phyloP scores from a whole-genome alignment of 495 filamentous ascomycete genomes.

The Daldinia loculata region DNA sequence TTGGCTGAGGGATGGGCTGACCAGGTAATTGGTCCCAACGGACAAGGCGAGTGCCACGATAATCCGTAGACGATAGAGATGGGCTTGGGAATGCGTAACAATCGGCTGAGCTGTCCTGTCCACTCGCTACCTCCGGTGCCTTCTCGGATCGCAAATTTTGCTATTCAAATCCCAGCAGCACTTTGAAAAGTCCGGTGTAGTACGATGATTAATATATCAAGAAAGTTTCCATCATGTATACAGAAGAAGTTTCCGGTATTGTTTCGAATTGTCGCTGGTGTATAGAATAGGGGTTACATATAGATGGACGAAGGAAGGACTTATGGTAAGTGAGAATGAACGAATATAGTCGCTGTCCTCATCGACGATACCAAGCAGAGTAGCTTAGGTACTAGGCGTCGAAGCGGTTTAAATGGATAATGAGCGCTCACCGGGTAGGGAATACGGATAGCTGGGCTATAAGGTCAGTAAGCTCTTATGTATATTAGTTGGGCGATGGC shows the following conservation, averaged over 20 bases:
- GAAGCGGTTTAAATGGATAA: slow-evolving; percentile 6
- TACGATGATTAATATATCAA: slow-evolving; percentile 1
- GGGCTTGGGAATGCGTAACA: slow-evolving; percentile 1
- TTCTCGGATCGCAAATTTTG: not conserved
- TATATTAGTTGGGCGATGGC: slow-evolving; percentile 32
- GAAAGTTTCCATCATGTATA: slow-evolving; percentile 8
- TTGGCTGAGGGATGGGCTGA: not conserved
- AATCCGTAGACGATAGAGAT: slow-evolving; percentile 26
- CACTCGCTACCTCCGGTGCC: slow-evolving; percentile 6
- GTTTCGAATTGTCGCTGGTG: not conserved
- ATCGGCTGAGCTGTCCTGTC: not conserved
- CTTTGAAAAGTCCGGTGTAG: not conserved
- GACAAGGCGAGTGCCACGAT: slow-evolving; percentile 21
- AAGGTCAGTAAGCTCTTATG: slow-evolving; percentile 26
- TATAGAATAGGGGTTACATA: not conserved
- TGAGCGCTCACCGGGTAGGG: slow-evolving; percentile 12
- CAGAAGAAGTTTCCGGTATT: not conserved
- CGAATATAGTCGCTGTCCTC: slow-evolving; percentile 20
- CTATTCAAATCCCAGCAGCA: not conserved
- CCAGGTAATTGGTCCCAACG: slow-evolving; percentile 4
- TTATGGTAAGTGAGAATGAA: slow-evolving; percentile 23
- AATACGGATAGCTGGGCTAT: slow-evolving; percentile 5
- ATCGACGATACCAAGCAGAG: slow-evolving; percentile 5
- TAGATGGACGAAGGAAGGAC: slow-evolving; percentile 27
- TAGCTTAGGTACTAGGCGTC: slow-evolving; percentile 8